phyloP scores from a whole-genome alignment of 2,329 filamentous ascomycete species.

The Botrytis hyacinthi region DNA sequence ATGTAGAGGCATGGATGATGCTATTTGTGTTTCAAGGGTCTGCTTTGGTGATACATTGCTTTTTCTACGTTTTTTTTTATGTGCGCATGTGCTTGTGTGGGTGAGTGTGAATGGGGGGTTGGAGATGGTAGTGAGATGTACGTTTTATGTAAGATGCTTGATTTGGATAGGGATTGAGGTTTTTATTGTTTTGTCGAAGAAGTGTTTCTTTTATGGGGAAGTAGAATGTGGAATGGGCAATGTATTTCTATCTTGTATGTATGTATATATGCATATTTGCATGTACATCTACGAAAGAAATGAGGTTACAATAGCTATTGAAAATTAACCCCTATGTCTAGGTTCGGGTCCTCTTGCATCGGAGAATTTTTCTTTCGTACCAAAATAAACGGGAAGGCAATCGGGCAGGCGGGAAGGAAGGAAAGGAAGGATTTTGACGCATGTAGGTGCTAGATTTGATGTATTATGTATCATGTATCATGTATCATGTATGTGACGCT shows the following conservation, averaged over 20 bases:
- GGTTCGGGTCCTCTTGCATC: not conserved
- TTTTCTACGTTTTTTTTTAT: not conserved
- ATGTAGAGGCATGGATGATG: not conserved
- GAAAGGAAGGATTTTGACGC: not conserved
- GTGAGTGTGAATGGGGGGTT: not conserved
- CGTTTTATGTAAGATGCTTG: not conserved
- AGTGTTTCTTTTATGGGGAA: not conserved
- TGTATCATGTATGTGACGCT: not conserved
- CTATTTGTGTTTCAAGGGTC: not conserved
- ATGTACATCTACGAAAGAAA: not conserved
- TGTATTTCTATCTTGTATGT: not conserved
- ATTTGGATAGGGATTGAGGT: not conserved
- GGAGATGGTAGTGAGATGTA: not conserved
- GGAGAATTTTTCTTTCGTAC: not conserved
- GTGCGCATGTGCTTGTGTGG: not conserved
- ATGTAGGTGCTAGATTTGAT: not conserved
- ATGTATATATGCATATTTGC: not conserved
- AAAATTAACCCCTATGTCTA: not conserved
- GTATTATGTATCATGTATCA: not conserved
- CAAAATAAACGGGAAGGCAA: not conserved
- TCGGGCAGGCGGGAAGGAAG: not conserved
- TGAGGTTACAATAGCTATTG: not conserved
- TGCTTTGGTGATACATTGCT: not conserved
- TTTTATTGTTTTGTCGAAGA: not conserved
- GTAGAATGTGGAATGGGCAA: not conserved